Conservation (phyloP, 257 asterid species). For the Leonotis leonurus region DNA sequence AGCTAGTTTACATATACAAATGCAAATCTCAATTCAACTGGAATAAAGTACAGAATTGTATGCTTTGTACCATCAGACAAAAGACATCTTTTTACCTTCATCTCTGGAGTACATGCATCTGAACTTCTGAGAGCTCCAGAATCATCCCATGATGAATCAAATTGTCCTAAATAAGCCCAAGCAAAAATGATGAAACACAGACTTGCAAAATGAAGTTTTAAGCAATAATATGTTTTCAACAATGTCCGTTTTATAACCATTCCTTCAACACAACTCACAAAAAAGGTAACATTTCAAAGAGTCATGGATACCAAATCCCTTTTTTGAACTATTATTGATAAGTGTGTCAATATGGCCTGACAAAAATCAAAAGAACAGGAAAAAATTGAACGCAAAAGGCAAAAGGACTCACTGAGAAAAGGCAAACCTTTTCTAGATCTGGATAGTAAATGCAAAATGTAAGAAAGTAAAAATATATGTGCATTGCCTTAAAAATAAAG, state of each 20-base stretch:
- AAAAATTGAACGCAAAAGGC: slow-evolving; percentile 4
- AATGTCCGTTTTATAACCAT: no score
- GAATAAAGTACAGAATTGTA: neutral
- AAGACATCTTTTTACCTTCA: slow-evolving; percentile 42
- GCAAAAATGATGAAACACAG: slow-evolving; percentile 15
- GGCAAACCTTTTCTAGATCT: neutral
- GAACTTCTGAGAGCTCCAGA: slow-evolving; percentile 37
- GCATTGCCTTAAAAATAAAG: no score
- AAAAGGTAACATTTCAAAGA: neutral
- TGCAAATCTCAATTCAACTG: slow-evolving; percentile 5
- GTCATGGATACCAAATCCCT: neutral
- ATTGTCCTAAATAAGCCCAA: slow-evolving; percentile 29
- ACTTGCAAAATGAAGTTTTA: no score
- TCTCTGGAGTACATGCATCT: slow-evolving; percentile 52
- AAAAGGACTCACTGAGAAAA: neutral
- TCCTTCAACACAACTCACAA: slow-evolving; percentile 2
- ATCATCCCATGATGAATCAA: slow-evolving; percentile 35
- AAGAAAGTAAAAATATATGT: no score
- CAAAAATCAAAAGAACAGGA: neutral
- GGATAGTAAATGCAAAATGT: neutral
- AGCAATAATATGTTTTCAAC: neutral
- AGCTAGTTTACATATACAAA: slow-evolving; percentile 1
- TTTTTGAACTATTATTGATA: neutral
- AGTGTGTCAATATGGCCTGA: slow-evolving; percentile 3
- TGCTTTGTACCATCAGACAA: slow-evolving; percentile 18